A percentile compares a stretch with the other conserved stretches of the same genome.
Conservation (phyloP, 208 protist species). For the Trichomonas vaginalis region DNA sequence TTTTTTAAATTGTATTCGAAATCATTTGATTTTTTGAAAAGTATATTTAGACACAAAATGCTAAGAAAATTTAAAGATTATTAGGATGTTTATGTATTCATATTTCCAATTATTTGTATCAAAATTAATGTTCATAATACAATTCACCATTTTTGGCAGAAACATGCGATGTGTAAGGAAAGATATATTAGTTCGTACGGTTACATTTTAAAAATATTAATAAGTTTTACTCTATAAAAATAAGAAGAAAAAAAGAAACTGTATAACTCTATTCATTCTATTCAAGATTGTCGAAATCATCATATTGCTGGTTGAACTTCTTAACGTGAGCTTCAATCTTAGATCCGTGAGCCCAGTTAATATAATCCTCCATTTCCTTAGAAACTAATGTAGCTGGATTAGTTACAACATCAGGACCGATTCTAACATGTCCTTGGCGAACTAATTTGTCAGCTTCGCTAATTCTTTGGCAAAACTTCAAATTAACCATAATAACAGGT, state of each 20-base stretch:
- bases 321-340: constrained; percentile 3
- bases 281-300: not conserved
- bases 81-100: no score
- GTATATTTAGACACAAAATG: no score
- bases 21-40: no score
- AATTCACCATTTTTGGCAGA: no score
- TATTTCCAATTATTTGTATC: no score
- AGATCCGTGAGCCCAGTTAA: not conserved
- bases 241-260: not conserved
- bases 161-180: no score
- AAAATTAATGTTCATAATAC: no score
- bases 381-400: not conserved
- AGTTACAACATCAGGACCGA: constrained; percentile 14
- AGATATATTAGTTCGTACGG: no score
- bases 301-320: constrained; percentile 1
- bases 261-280: not conserved
- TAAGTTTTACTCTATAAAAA: not conserved
- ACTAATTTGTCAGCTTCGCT: constrained; percentile 12
- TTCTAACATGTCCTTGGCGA: not conserved
- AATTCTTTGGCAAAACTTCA: not conserved
- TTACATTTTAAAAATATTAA: no score
- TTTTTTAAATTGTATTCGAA: no score
- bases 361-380: constrained; percentile 10
- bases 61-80: no score
- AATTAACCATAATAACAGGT: not conserved